Evolutionary conservation across 345 rosid species (phyloP), one percentile per base, ranked within the genome.

Genomic region (Salix exigua): DNA sequence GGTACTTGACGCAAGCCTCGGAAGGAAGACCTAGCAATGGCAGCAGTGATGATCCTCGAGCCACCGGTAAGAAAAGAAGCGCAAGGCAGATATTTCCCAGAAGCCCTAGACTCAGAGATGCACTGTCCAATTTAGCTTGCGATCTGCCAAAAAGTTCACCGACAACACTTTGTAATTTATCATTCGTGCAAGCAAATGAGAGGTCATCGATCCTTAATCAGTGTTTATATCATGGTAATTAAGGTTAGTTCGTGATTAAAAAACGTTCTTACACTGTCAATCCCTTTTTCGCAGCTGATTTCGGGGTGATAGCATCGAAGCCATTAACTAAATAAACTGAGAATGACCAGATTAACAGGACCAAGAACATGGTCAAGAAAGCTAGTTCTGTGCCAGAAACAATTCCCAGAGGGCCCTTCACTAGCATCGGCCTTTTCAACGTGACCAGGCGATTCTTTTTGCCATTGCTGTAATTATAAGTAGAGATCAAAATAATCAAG

Each of bases 1-100:
- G 99, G 40, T 94, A 94, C 85, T 91, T 94, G 73, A 94, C 93
- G 93, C 97, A 87, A 2, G 85, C 83, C 74, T 94, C 99, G 21
- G 96, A 92, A 26, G 95, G 90, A 33, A 94, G 73, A 12, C 97
- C 97, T 9, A 94, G 75, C 23, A 87, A 64, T 10, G 86, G 85
- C 48, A 94, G 82, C 82, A 94, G 76, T 67, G 97, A 92, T 2
- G 97, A 93, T 0, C 92, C 93, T 14, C 99, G 89, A 2, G 94
- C 83, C 84, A 94, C 99, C 30, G 97, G 97, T 60, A 87, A 88
- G 74, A 94, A 93, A 26, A 94, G 83, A 64, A 93, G 86, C 30
- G 93, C 63, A 5, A 90, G 77, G n/a, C 90, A 82, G 50, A 91
- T 75, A 82, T 90, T 88, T 65, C 99, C 99, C 8, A 87, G 79